Evolutionary conservation across 352 stramenopile species (phyloP), one percentile per base, ranked within the genome.

Genomic region (Pythium phragmiticola): DNA sequence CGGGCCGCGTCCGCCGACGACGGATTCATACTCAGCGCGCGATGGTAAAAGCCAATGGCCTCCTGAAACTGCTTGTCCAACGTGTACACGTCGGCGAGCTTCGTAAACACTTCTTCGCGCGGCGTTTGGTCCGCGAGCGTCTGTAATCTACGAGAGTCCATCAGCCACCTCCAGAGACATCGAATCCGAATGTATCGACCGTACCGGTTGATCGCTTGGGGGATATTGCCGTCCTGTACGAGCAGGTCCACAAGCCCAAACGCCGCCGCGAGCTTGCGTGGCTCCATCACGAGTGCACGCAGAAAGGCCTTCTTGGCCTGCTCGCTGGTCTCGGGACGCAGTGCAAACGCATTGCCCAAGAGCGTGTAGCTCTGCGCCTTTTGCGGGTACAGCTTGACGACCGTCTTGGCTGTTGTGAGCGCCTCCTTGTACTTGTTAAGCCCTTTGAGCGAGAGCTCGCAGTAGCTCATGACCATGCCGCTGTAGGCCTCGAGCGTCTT

Each of bases 371-470:
- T 88, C 34, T 90, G 76, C 3, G 82, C 75, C 39, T 87, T 87
- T 0, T 87, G 73, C 3, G 86, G 84, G 42, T 87, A 90, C 17
- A 90, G 57, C 56, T 88, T 89, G 17, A 91, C 70, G 9, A 88
- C 73, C 14, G 77, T 83, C 52, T 85, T 85, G 28, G 86, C 86
- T 3, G 79, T 82, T 21, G 71, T 74, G 30, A 92, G 73, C 0
- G 86, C 86, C 56, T 95, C 84, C 28, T 88, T 88, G 77, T 88
- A 92, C 39, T 81, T 78, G 59, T 86, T 82, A 17, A 80, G 70
- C 42, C 81, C 84, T 36, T 84, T 73, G 7, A 76, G 60, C 60
- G 67, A 88, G 43, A 94, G 63, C 17, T 85, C 78, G 36, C 84
- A 92, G 63, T 90, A 91, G 63, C 79, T 87, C 34, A 77, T 78